Base-by-base conservation (phyloP, 345 rosid genomes). In the Salix koriyanagi region DNA sequence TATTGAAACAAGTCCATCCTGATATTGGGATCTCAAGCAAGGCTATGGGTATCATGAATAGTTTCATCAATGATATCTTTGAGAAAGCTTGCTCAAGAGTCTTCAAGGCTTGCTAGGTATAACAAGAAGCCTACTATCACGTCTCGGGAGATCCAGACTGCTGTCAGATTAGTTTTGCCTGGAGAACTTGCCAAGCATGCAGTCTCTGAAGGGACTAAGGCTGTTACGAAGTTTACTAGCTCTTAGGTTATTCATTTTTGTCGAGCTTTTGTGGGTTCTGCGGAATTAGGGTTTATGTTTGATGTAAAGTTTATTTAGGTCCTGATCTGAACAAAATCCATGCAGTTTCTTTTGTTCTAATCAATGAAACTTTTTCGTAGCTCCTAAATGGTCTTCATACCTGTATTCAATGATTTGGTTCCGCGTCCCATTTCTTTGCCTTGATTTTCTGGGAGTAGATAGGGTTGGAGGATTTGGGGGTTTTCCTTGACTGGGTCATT, bases 31-130 rank as follows among this genome's bases (percentile, higher is more conserved):
- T 78, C 28, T 78, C 81, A 0, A 72, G 77, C 61, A 78, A 78
- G 39, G 81, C 81, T 25, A 78, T 78, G 81, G 81, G 81, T 18
- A 78, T 78, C 26, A 78, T 78, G 81, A 78, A 78, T 77, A 66
- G 73, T 10, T 78, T 78, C 61, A 78, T 78, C 71, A 71, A 77
- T 18, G 80, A 77, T 21, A 77, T 77, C 0, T 77, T 77, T 18
- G 80, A 77, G 72, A 77, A 77, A 77, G 71, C 76, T 77, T 11
- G 80, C 80, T 2, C 80, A 77, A 12, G 80, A 77, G 13, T 50
- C 80, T 7, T 71, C 80, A 0, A 65, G 76, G 41, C 80, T 77
- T 3, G 76, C 80, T 15, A 42, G 80, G 52, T 77, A 77, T 39
- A 77, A 77, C 76, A 77, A 77, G 72, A 77, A 77, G 44, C 80